Conservation (phyloP, 2,329 filamentous ascomycete genomes). For the Ascochyta lentis region DNA sequence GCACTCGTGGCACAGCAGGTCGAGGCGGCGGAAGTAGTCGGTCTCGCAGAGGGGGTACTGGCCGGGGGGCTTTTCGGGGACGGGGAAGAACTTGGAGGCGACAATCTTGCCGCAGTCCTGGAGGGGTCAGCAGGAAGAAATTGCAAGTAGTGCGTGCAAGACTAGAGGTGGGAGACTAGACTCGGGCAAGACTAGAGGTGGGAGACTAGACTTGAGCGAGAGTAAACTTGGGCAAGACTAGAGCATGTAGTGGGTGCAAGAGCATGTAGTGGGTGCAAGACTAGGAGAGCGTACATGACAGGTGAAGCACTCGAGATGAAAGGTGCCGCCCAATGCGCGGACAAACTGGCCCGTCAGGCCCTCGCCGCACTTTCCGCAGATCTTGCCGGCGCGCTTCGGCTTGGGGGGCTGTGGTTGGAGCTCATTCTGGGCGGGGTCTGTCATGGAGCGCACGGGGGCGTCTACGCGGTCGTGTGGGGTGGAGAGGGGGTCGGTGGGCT, state of each 20-base stretch:
- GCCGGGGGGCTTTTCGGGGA: constrained; percentile 84
- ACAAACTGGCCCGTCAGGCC: constrained; percentile 94
- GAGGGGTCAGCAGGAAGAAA: constrained; percentile 1
- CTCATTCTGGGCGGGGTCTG: constrained; percentile 37
- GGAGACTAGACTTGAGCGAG: too few species aligned
- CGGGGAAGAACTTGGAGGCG: constrained; percentile 97
- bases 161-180: neutral
- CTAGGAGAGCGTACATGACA: constrained; percentile 72
- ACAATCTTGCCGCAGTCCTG: constrained; percentile 97
- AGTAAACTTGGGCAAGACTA: too few species aligned
- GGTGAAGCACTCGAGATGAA: constrained; percentile 97
- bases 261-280: neutral
- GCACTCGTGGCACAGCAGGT: constrained; percentile 89
- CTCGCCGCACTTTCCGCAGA: constrained; percentile 84
- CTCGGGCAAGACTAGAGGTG: too few species aligned
- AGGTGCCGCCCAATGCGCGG: constrained; percentile 89
- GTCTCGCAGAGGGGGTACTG: constrained; percentile 97
- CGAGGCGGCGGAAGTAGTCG: constrained; percentile 93
- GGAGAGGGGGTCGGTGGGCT: constrained; percentile 38
- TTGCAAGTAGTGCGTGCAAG: neutral
- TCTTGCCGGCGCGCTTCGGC: constrained; percentile 47
- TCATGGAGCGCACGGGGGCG: constrained; percentile 34
- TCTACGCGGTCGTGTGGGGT: constrained; percentile 33
- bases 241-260: neutral
- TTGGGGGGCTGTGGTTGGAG: constrained; percentile 27